Percentiles rank a stretch among this genome's conserved stretches.
Evolutionary conservation across 805 yeast species (phyloP).

Genomic region (Saccharomycopsis sp.): DNA sequence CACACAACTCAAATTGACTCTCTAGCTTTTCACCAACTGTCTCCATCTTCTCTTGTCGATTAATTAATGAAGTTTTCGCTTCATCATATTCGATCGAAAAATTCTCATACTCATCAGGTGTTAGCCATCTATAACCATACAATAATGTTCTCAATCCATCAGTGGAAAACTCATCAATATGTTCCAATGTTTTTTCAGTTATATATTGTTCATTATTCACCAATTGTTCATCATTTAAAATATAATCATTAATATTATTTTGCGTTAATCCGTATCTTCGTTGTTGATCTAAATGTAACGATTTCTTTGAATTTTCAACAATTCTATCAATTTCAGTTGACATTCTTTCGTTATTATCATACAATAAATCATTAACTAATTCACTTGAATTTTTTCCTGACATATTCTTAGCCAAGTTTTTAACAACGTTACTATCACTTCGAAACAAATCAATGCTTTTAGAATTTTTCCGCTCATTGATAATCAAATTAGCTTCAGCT

Average conservation of each 20-base stretch:
- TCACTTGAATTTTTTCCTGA: conserved; percentile 22
- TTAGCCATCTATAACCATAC: conserved; percentile 73
- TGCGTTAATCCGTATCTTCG: conserved; percentile 39
- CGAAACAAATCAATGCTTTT: conserved; percentile 25
- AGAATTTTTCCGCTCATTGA: conserved; percentile 51
- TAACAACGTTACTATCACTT: conserved; percentile 1
- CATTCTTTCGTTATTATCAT: conserved; percentile 35
- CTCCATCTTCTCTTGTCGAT: conserved; percentile 63
- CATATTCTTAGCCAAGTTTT: conserved; percentile 6
- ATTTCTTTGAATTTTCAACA: conserved; percentile 44
- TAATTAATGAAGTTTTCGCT: conserved; percentile 69
- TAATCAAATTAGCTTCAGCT: conserved; percentile 68
- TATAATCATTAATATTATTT: conserved; percentile 28
- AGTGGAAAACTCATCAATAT: conserved; percentile 88
- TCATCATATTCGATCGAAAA: conserved; percentile 66
- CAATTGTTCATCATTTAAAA: conserved; percentile 49
- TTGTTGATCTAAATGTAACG: conserved; percentile 53
- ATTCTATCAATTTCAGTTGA: conserved; percentile 49
- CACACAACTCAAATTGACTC: conserved; percentile 57
- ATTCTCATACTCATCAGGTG: conserved; percentile 44
- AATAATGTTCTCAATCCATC: conserved; percentile 90
- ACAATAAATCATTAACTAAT: conserved; percentile 46
- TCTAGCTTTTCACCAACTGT: conserved; percentile 70
- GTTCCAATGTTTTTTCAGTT: conserved; percentile 78
- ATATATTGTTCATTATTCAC: conserved; percentile 68